A percentile compares a stretch with the other conserved stretches of the same genome.
These are phyloP conservation scores for Aquanectria penicillioides DNA, from an alignment of 2,329 filamentous ascomycete genomes.

Conservation along the genomic window DNA sequence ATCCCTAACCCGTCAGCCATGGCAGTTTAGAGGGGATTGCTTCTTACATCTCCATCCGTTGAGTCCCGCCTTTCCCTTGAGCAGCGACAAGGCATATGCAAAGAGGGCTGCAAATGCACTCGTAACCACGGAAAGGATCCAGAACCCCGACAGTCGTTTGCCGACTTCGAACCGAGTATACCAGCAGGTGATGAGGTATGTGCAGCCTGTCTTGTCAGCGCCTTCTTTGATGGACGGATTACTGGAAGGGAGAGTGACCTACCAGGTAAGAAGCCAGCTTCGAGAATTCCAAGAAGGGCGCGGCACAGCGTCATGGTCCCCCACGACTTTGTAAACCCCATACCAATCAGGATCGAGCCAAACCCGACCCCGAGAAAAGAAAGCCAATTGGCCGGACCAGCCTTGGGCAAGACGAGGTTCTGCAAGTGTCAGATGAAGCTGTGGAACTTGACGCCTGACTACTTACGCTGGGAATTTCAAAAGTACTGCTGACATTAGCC, in stretches of 20 bases:
- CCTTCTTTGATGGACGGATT: accelerated
- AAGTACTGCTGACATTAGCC: not conserved
- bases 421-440: not conserved
- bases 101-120: constrained; percentile 7
- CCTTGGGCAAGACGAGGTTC: constrained; percentile 12
- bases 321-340: constrained; percentile 17
- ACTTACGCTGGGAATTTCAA: constrained; percentile 16
- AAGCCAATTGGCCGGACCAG: constrained; percentile 15
- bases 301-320: constrained; percentile 14
- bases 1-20: constrained; percentile 5
- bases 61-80: not conserved
- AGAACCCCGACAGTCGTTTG: constrained; percentile 7
- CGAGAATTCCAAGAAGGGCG: constrained; percentile 8
- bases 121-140: constrained; percentile 1
- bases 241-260: not conserved
- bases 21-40: not conserved
- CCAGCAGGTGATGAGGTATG: constrained; percentile 15
- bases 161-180: constrained; percentile 14
- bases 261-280: constrained; percentile 24
- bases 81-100: constrained; percentile 16
- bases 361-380: constrained; percentile 13
- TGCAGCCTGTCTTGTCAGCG: not conserved
- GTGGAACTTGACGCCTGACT: not conserved
- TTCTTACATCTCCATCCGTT: constrained; percentile 18
- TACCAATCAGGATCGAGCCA: constrained; percentile 11